A percentile compares a stretch with the other conserved stretches of the same genome.
phyloP scores from a whole-genome alignment of 2,329 filamentous ascomycete species.

The Scedosporium boydii region DNA sequence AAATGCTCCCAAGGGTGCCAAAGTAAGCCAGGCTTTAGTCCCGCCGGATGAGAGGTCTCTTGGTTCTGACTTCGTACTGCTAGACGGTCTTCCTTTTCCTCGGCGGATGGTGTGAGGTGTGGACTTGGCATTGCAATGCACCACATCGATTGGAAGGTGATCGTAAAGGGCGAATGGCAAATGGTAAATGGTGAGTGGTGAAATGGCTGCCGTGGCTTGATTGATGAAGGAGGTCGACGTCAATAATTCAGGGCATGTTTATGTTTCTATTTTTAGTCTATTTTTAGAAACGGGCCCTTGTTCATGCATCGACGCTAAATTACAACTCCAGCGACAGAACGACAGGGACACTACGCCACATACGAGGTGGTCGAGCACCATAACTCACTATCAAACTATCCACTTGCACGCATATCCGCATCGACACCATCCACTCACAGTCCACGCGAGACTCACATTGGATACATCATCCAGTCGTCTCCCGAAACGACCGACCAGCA shows the following conservation, averaged over 20 bases:
- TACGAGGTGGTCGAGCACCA: background rate
- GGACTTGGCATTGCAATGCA: background rate
- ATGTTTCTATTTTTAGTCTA: conserved; percentile 7
- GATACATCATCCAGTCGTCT: background rate
- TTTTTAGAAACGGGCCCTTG: conserved; percentile 2
- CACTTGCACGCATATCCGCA: no score
- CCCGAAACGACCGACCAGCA: background rate
- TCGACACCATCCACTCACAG: no score
- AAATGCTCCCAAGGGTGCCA: background rate
- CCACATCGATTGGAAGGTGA: background rate
- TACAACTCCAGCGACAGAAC: no score
- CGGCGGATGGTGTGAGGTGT: background rate
- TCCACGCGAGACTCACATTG: no score
- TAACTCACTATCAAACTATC: background rate
- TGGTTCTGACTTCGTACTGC: background rate
- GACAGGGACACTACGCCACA: no score
- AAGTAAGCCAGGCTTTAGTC: background rate
- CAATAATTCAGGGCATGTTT: no score
- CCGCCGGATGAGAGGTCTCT: background rate
- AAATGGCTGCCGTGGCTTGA: no score
- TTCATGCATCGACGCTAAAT: no score
- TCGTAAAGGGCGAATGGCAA: background rate
- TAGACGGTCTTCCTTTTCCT: background rate
- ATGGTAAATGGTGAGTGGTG: background rate
- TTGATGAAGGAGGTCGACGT: background rate